A percentile compares a stretch with the other conserved stretches of the same genome.
Evolutionary conservation across 2,329 filamentous ascomycete species (phyloP).

Genomic region (Fusarium longipes): DNA sequence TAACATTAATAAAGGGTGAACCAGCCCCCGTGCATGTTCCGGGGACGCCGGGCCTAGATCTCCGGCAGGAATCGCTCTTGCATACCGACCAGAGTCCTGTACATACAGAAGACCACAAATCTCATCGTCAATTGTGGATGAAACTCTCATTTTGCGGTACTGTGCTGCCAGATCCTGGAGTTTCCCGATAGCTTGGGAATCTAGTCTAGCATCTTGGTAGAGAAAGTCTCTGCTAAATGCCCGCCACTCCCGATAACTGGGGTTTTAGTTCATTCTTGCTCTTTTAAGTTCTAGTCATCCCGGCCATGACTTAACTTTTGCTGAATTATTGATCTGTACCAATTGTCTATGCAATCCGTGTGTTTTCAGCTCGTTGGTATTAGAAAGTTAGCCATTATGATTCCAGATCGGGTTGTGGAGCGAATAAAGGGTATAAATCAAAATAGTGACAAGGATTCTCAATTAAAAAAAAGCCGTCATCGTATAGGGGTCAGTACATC

Average conservation of each 20-base stretch:
- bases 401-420: no score
- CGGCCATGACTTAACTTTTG: background rate
- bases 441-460: slow-evolving; percentile 4
- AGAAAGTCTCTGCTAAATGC: slow-evolving; percentile 20
- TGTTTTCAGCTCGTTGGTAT: background rate
- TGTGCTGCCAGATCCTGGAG: slow-evolving; percentile 8
- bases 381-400: background rate
- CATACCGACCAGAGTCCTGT: slow-evolving; percentile 19
- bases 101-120: background rate
- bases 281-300: background rate
- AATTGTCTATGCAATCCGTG: background rate
- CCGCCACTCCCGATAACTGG: slow-evolving; percentile 33
- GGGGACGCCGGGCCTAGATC: slow-evolving; percentile 38
- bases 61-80: slow-evolving; percentile 24
- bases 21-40: slow-evolving; percentile 28
- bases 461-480: slow-evolving; percentile 32
- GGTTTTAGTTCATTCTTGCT: slow-evolving; percentile 24
- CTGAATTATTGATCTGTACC: background rate
- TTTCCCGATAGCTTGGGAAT: slow-evolving; percentile 24
- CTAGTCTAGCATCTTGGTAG: background rate
- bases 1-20: background rate
- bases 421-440: background rate
- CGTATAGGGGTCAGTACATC: slow-evolving; percentile 49
- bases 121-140: background rate
- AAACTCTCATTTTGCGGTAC: background rate